Conservation (phyloP, 768 basidiomycete genomes). For the Lentinula boryana region DNA sequence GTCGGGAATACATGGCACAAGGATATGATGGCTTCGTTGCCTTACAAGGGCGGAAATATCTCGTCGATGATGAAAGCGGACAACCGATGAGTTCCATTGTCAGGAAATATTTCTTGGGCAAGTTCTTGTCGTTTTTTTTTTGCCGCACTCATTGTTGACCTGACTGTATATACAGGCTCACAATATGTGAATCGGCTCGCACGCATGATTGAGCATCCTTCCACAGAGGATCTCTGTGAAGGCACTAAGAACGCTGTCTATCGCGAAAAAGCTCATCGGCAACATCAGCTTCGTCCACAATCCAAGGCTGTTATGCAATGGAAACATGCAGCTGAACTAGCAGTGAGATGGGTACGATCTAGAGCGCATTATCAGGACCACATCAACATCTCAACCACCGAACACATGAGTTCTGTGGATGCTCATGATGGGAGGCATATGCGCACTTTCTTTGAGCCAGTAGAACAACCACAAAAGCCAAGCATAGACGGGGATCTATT, state of each 20-base stretch:
- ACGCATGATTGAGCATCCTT: conserved; percentile 26
- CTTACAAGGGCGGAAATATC: conserved; percentile 56
- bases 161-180: conserved; percentile 39
- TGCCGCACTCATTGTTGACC: conserved; percentile 1
- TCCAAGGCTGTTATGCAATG: conserved; percentile 33
- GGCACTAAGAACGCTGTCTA: conserved; percentile 39
- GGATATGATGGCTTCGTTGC: conserved; percentile 80
- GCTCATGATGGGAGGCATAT: conserved; percentile 55
- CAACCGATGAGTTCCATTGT: conserved; percentile 74
- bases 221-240: conserved; percentile 28
- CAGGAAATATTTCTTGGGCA: conserved; percentile 80
- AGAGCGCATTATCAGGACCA: conserved; percentile 51
- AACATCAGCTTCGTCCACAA: conserved; percentile 13
- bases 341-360: conserved; percentile 40
- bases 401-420: conserved; percentile 79
- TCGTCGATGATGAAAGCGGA: conserved; percentile 83
- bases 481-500: conserved; percentile 40
- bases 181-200: conserved; percentile 67
- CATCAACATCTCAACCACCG: conserved; percentile 52
- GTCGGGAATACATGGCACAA: conserved; percentile 80
- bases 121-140: conserved; percentile 2
- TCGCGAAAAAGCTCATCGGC: conserved; percentile 37
- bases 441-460: conserved; percentile 16
- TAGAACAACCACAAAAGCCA: neutral
- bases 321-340: conserved; percentile 38